Base-by-base conservation (phyloP, 208 protist genomes). In the Trypanosoma melophagium region DNA sequence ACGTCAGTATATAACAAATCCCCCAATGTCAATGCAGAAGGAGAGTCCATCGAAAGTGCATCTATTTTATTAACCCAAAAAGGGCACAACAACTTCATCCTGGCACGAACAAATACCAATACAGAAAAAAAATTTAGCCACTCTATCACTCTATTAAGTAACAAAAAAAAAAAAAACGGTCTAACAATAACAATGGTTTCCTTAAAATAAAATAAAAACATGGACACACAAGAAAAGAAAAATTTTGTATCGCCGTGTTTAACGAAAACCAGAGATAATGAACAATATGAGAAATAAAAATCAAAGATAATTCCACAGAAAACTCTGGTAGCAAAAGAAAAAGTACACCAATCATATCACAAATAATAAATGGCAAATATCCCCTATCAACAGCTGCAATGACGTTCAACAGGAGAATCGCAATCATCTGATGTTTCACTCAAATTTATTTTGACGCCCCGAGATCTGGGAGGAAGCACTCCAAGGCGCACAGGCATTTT, bases 11-110 rank as follows among this genome's bases (percentile, higher is more conserved):
- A 59, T 49, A 93, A 80, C 9, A 93, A 22, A 56, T 90, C 79
- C 5, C 50, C 21, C 19, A 89, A 61, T 47, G 21, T 51, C 49
- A 92, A 59, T 0, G 61, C 47, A 12, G 69, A 69, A 50, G 59
- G 35, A 21, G 69, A 55, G 4, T 64, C 51, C 0, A 57, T 69
- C 3, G 60, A 51, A 12, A 84, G 44, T 2, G 58, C 79, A 28
- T 65, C 47, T 24, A 86, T 25, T 16, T 64, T 77, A 52, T 87
- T 90, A 22, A 84, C 67, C 80, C 80, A 90, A 56, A 90, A 81
- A 21, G 84, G 84, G 40, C 55, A 72, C 16, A 69, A 44, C 24
- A 52, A 56, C 22, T 50, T 68, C 25, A 40, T 68, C 38, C 9
- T 52, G 16, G 10, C 60, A 2, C 17, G 49, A 61, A 61, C 9